These are phyloP conservation scores for Chaetomium strumarium DNA, from an alignment of 2,329 filamentous ascomycete species.

Conservation along the genomic window DNA sequence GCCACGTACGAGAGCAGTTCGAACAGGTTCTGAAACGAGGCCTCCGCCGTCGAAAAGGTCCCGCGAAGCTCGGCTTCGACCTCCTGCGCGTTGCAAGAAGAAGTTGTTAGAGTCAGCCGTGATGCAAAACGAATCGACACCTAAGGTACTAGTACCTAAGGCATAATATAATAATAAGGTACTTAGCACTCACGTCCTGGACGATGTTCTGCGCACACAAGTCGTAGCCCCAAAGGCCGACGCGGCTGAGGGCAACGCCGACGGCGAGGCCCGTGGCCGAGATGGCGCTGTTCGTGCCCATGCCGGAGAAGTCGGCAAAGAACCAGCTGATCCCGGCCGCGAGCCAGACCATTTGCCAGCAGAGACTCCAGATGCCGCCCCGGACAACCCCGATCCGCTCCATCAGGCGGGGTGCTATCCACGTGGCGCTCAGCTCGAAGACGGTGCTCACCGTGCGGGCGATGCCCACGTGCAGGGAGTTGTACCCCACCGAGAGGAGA, in stretches of 20 bases:
- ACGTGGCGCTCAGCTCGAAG: slow-evolving; percentile 57
- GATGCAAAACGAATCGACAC: no score
- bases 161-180: no score
- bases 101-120: background rate
- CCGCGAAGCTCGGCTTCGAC: slow-evolving; percentile 48
- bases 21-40: slow-evolving; percentile 62
- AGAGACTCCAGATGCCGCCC: slow-evolving; percentile 65
- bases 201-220: slow-evolving; percentile 36
- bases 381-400: slow-evolving; percentile 50
- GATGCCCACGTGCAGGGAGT: slow-evolving; percentile 45
- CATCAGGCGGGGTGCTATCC: slow-evolving; percentile 52
- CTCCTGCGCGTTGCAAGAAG: slow-evolving; percentile 39
- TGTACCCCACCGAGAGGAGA: slow-evolving; percentile 49
- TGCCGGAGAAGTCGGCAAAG: background rate
- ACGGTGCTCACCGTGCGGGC: slow-evolving; percentile 47
- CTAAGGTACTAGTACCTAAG: no score
- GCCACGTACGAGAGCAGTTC: slow-evolving; percentile 61
- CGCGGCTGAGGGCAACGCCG: slow-evolving; percentile 2
- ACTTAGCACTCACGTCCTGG: slow-evolving; percentile 52
- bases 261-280: background rate
- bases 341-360: slow-evolving; percentile 59
- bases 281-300: background rate
- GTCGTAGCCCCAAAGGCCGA: slow-evolving; percentile 6
- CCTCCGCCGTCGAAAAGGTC: slow-evolving; percentile 62
- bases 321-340: slow-evolving; percentile 19